phyloP scores from a whole-genome alignment of 2,329 filamentous ascomycete species.

The Colletotrichum cuscutae region DNA sequence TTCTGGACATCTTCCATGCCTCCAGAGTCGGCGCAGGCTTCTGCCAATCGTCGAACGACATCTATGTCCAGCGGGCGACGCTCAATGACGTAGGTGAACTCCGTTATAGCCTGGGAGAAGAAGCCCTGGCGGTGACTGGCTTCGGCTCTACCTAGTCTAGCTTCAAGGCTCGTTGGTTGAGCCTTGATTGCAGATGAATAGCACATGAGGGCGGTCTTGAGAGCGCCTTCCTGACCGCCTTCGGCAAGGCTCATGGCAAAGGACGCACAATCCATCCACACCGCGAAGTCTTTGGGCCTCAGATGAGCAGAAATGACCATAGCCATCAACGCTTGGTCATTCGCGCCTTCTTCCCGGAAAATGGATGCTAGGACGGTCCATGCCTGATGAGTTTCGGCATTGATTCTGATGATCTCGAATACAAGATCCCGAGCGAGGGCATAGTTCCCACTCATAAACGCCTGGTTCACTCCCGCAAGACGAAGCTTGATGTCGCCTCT shows the following conservation, averaged over 20 bases:
- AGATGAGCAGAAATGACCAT: constrained; percentile 72
- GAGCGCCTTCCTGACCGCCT: constrained; percentile 58
- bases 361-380: constrained; percentile 72
- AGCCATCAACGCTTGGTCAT: constrained; percentile 66
- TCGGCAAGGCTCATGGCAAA: constrained; percentile 63
- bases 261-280: constrained; percentile 69
- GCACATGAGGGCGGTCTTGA: constrained; percentile 66
- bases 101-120: constrained; percentile 62
- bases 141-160: constrained; percentile 68
- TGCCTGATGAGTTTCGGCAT: constrained; percentile 73
- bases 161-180: constrained; percentile 66
- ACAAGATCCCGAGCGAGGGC: constrained; percentile 67
- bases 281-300: constrained; percentile 67
- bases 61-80: constrained; percentile 64
- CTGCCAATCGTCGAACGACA: constrained; percentile 65
- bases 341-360: constrained; percentile 68
- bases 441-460: constrained; percentile 72
- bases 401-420: constrained; percentile 74
- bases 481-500: constrained; percentile 77
- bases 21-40: constrained; percentile 64
- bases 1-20: constrained; percentile 53
- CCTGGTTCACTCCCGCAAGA: constrained; percentile 73
- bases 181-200: constrained; percentile 69
- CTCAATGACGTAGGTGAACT: constrained; percentile 66
- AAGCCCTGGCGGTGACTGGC: constrained; percentile 67